These are phyloP conservation scores for Colletotrichum orchidophilum DNA, from an alignment of 2,329 filamentous ascomycete species.

Conservation along the genomic window DNA sequence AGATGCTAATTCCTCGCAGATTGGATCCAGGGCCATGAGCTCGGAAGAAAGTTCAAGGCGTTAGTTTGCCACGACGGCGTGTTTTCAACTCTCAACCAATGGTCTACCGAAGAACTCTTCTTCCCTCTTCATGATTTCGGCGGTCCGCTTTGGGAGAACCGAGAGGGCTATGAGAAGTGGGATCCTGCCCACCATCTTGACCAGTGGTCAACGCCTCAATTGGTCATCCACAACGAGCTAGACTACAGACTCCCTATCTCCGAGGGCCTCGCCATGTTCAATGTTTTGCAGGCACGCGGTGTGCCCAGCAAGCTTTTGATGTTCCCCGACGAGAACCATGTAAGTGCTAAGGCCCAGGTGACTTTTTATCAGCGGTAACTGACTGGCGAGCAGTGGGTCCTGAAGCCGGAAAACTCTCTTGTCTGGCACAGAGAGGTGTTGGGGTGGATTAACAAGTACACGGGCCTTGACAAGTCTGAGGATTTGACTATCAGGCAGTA, in stretches of 20 bases:
- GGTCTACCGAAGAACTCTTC: conserved; percentile 74
- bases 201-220: conserved; percentile 86
- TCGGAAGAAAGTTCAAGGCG: conserved; percentile 87
- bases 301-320: conserved; percentile 82
- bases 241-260: conserved; percentile 89
- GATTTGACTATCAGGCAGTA: conserved; percentile 17
- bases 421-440: conserved; percentile 91
- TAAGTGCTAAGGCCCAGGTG: conserved; percentile 40
- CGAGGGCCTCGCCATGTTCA: conserved; percentile 87
- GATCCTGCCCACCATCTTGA: conserved; percentile 71
- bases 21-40: conserved; percentile 88
- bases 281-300: conserved; percentile 79
- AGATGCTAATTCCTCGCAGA: conserved; percentile 54
- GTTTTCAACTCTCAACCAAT: conserved; percentile 75
- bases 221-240: conserved; percentile 86
- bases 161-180: conserved; percentile 73
- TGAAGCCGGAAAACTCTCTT: conserved; percentile 90
- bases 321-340: conserved; percentile 79
- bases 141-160: conserved; percentile 68
- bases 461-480: conserved; percentile 49
- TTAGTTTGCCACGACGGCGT: conserved; percentile 90
- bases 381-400: conserved; percentile 69
- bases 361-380: conserved; percentile 39
- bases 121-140: conserved; percentile 75
- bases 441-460: conserved; percentile 76